Evolutionary conservation across 2,329 filamentous ascomycete genomes (phyloP), one percentile per base, ranked within the genome.

Genomic region (Diaporthe caulivora): DNA sequence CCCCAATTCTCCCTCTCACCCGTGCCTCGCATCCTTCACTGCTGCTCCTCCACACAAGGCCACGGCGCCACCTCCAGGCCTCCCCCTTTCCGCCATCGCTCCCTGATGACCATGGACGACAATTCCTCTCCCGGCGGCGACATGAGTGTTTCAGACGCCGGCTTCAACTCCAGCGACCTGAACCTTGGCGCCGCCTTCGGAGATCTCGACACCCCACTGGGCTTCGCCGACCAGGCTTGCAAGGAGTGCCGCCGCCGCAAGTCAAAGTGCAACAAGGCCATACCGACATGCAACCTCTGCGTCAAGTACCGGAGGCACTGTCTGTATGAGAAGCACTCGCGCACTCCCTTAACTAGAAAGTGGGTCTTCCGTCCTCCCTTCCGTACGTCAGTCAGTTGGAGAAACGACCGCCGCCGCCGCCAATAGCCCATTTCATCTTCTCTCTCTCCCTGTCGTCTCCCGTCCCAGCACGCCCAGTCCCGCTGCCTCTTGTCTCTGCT

Each of bases 281-380:
- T 84, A 40, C 83, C 83, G 15, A 82, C 79, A 4, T 85, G 83
- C 74, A 79, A 80, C 51, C 77, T 83, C 21, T 87, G 85, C 76
- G 77, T 81, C 62, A 83, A 83, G 72, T 85, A 86, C 76, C 80
- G 83, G 54, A 79, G 86, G 18, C 83, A 85, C 74, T 88, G 86
- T 74, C 78, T 86, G 9, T 88, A 88, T 72, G 86, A 87, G 76
- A 86, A 84, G 75, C 83, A 86, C 67, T 81, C 82, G n/a, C 81
- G 83, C 57, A 87, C 86, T 17, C 86, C 86, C 7, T 78, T 87
- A 74, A 88, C 86, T 7, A 80, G 86, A 55, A 86, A 83, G 81
- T 83, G 82, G 54, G 81, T 71, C 54, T 64, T 29, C 34, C 53
- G 81, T 70, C 54, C 57, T 40, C 47, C 53, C 26, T 37, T 51